Evolutionary conservation across 192 early-diverging fungal genomes (phyloP).

Genomic region (Gonapodya sp.): DNA sequence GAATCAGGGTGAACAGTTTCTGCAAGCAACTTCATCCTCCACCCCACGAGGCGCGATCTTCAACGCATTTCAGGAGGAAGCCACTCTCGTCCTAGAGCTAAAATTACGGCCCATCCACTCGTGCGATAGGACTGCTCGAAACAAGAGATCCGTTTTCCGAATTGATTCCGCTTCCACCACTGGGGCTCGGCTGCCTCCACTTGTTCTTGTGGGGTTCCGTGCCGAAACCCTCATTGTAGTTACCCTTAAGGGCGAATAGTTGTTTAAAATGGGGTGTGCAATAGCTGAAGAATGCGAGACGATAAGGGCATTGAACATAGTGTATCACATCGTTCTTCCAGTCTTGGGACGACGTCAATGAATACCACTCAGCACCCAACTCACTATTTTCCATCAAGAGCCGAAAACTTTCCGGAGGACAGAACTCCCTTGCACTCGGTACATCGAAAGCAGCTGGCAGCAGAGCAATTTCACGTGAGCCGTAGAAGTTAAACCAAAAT

Average conservation of each 20-base stretch:
- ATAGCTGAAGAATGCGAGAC: neutral
- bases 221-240: constrained; percentile 46
- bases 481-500: too few species aligned
- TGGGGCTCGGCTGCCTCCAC: constrained; percentile 17
- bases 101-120: neutral
- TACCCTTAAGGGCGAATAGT: constrained; percentile 45
- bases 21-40: too few species aligned
- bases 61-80: too few species aligned
- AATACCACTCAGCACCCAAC: neutral
- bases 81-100: neutral
- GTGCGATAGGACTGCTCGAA: neutral
- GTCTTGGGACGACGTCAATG: neutral
- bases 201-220: constrained; percentile 32
- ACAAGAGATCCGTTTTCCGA: neutral
- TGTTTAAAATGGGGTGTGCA: constrained; percentile 27
- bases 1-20: too few species aligned
- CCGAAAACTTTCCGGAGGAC: neutral
- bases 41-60: too few species aligned
- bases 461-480: too few species aligned
- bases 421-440: neutral
- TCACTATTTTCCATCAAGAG: constrained; percentile 3
- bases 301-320: neutral
- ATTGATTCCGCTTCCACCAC: neutral
- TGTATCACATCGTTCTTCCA: neutral
- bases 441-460: constrained; percentile 8